A percentile compares a stretch with the other conserved stretches of the same genome.
phyloP scores from a whole-genome alignment of 2,329 filamentous ascomycete species.

The Metarhizium album region DNA sequence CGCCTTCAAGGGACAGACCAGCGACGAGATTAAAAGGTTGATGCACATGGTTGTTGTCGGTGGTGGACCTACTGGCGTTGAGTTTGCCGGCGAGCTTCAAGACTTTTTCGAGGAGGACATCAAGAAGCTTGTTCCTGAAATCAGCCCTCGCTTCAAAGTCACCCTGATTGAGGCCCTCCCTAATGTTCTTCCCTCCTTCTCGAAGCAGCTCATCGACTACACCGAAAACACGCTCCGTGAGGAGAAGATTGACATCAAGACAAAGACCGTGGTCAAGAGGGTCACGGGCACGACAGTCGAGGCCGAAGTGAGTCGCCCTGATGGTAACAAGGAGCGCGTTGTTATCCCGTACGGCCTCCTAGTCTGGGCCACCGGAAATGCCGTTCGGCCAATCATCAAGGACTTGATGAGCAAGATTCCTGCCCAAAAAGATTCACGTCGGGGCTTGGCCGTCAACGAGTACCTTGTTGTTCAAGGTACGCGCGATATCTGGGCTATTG shows the following conservation, averaged over 20 bases:
- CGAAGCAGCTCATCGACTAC: slow-evolving; percentile 98
- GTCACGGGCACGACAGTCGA: slow-evolving; percentile 90
- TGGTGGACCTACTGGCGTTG: slow-evolving; percentile 91
- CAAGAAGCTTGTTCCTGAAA: slow-evolving; percentile 95
- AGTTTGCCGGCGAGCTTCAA: slow-evolving; percentile 95
- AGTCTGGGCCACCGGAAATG: slow-evolving; percentile 97
- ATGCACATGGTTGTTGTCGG: slow-evolving; percentile 96
- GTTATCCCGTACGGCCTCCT: slow-evolving; percentile 88
- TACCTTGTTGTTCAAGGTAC: slow-evolving; percentile 96
- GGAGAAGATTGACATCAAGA: slow-evolving; percentile 93
- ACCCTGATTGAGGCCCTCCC: slow-evolving; percentile 95
- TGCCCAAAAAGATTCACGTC: slow-evolving; percentile 88
- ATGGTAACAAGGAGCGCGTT: slow-evolving; percentile 74
- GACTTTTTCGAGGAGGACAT: slow-evolving; percentile 99
- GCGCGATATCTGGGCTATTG: slow-evolving; percentile 95
- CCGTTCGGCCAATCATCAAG: slow-evolving; percentile 76
- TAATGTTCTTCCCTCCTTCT: slow-evolving; percentile 95
- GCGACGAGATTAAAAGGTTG: slow-evolving; percentile 82
- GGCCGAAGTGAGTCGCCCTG: slow-evolving; percentile 70
- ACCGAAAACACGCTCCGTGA: slow-evolving; percentile 98
- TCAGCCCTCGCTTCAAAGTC: slow-evolving; percentile 89
- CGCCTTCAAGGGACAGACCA: slow-evolving; percentile 89
- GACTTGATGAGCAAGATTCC: slow-evolving; percentile 89
- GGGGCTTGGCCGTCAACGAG: slow-evolving; percentile 93
- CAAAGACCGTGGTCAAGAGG: slow-evolving; percentile 98